Evolutionary conservation across 345 rosid genomes (phyloP).

Genomic region (Gossypium herbaceum): DNA sequence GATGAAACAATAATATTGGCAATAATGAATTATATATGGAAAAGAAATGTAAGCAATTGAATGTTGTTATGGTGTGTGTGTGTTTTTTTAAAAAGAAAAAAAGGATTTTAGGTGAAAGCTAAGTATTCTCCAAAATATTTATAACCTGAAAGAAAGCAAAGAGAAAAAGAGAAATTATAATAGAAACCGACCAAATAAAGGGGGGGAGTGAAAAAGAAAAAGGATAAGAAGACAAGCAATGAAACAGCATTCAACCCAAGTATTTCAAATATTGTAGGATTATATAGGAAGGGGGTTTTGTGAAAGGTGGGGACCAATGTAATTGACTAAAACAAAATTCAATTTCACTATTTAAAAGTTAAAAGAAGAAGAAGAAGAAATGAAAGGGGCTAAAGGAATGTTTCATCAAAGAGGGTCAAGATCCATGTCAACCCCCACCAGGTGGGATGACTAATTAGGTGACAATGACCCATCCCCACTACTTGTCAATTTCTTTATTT

Average conservation of each 20-base stretch:
- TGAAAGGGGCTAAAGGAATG: slow-evolving; percentile 12
- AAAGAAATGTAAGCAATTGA: neutral
- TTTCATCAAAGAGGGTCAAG: slow-evolving; percentile 21
- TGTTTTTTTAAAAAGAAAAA: neutral
- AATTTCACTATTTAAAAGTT: neutral
- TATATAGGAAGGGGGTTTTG: neutral
- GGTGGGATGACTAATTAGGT: slow-evolving; percentile 7
- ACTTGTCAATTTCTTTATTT: slow-evolving; percentile 13
- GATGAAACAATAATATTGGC: neutral
- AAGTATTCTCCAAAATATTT: neutral
- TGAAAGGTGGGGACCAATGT: neutral
- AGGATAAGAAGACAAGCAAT: slow-evolving; percentile 15
- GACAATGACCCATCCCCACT: slow-evolving; percentile 20
- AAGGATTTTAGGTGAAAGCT: neutral
- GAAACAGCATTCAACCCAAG: slow-evolving; percentile 18
- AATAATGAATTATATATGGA: neutral
- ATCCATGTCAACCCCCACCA: slow-evolving; percentile 22
- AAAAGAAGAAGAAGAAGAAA: neutral
- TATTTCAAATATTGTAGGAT: slow-evolving; percentile 3
- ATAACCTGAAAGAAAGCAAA: neutral
- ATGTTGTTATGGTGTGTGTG: neutral
- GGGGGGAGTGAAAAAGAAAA: neutral
- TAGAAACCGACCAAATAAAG: slow-evolving; percentile 10
- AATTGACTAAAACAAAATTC: neutral
- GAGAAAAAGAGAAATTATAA: neutral